Conservation (phyloP, 129 eudicot genomes). For the Saussurea involucrata region DNA sequence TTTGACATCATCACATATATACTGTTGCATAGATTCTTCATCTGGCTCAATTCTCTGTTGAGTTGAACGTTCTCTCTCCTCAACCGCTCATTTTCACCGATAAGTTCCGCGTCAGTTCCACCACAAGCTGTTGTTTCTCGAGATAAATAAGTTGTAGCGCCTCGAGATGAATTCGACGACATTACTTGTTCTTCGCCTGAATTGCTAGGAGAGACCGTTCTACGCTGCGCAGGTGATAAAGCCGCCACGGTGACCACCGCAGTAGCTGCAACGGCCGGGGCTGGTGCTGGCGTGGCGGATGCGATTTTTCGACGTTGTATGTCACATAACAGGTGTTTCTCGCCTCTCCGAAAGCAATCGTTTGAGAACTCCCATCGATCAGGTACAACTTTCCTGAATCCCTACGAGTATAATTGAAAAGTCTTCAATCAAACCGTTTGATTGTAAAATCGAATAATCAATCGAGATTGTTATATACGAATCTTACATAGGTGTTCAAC, state of each 20-base stretch:
- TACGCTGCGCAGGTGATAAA: slow-evolving; percentile 13
- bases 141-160: neutral
- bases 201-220: slow-evolving; percentile 46
- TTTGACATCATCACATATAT: slow-evolving; percentile 62
- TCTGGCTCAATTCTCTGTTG: slow-evolving; percentile 54
- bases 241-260: slow-evolving; percentile 20
- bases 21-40: slow-evolving; percentile 62
- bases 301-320: slow-evolving; percentile 72
- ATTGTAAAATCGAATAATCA: neutral
- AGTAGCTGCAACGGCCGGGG: slow-evolving; percentile 4
- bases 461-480: neutral
- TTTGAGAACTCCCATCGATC: slow-evolving; percentile 89
- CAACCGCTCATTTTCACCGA: slow-evolving; percentile 64
- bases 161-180: slow-evolving; percentile 66
- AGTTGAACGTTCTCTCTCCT: slow-evolving; percentile 60
- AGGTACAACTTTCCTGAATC: slow-evolving; percentile 76
- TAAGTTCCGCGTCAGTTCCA: slow-evolving; percentile 43
- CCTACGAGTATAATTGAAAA: slow-evolving; percentile 36
- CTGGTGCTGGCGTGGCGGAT: slow-evolving; percentile 5
- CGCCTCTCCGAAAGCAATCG: slow-evolving; percentile 70
- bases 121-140: slow-evolving; percentile 20
- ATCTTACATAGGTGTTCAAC: slow-evolving; percentile 79
- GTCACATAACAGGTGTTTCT: slow-evolving; percentile 53
- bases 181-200: slow-evolving; percentile 83
- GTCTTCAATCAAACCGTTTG: neutral